Base-by-base conservation (phyloP, 139 green algal genomes). In the Haematococcus lacustris region DNA sequence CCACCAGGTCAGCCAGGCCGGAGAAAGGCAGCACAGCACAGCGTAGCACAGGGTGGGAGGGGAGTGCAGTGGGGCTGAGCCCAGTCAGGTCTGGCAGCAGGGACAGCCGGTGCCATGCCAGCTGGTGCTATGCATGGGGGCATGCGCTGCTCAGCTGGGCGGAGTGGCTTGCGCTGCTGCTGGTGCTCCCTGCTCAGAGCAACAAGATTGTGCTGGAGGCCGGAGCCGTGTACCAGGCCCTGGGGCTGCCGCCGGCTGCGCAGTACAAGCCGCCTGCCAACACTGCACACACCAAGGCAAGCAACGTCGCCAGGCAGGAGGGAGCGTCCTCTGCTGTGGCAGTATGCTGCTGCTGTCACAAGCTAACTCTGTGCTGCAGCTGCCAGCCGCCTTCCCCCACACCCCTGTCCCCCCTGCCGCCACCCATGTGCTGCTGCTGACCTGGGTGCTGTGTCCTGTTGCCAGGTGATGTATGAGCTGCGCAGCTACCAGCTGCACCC, bases 401-500 rank as follows among this genome's bases (percentile, higher is more conserved):
- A 75, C 51, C 28, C 17, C 4, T 75, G 28, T 65, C 21, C 6
- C 59, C 34, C 30, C 34, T 69, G 33, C 33, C 34, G 5, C 34
- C 25, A 9, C 7, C 13, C 33, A 65, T 65, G 57, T 65, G 57
- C 5, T 65, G 57, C 57, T 65, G 57, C 5, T 5, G 21, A 37
- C 5, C 26, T 13, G 32, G 57, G 57, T 5, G 5, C 9, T 5
- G 28, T 65, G 57, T 65, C 21, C 13, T 7, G 33, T 68, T 9
- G 5, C 32, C 37, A 70, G 64, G 37, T 51, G 13, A 53, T 93
- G 71, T 93, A 92, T 43, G 89, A 93, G 80, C 53, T 87, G 68
- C 77, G 89, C 23, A 78, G 82, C 23, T 94, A 93, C 71, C 88
- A 93, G 82, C 81, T 94, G 66, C 77, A 92, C 51, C 83, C 89